Base-by-base conservation (phyloP, 73 alveolate species). In the Paraurostyla sp. region DNA sequence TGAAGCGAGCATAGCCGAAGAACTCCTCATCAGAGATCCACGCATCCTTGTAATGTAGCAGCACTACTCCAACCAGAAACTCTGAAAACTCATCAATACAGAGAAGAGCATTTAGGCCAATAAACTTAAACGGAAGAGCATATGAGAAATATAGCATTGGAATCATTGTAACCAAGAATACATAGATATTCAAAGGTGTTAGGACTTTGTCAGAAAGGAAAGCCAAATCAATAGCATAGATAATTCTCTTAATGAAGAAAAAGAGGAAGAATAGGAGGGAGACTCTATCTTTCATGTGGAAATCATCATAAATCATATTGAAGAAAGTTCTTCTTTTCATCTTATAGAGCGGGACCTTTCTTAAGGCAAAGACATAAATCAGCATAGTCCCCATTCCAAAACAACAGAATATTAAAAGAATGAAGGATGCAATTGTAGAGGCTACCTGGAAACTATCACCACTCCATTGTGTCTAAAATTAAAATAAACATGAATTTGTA, bases 91-190 rank as follows among this genome's bases (percentile, higher is more conserved):
- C 86, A 45, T 73, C 71, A n/a, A 73, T 23, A 32, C 86, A 73
- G 29, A 73, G 71, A 0, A 73, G 38, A 23, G 86, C 86, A 43
- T 73, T 73, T 42, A 73, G 51, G 2, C 86, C 86, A 16, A 73
- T 35, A 27, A 48, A 73, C 46, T 46, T 73, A 36, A 73, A 73
- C 7, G 86, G 86, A n/a, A 73, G 32, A 29, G 86, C 18, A 43
- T 73, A 73, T 48, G 86, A 73, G 38, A 73, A 73, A 36, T 73
- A 73, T 0, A 73, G 71, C 86, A 73, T 73, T 13, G 86, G 86
- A 4, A 73, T 46, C 30, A 73, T 73, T n/a, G 71, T 45, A 13
- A 73, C 86, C 23, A 73, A 16, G 29, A 73, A 73, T 13, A 73
- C 51, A 27, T 48, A 73, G 9, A 73, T 1, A 49, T 73, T 73